These are phyloP conservation scores for Epithemia pelagica DNA, from an alignment of 108 stramenopile genomes.

Conservation along the genomic window DNA sequence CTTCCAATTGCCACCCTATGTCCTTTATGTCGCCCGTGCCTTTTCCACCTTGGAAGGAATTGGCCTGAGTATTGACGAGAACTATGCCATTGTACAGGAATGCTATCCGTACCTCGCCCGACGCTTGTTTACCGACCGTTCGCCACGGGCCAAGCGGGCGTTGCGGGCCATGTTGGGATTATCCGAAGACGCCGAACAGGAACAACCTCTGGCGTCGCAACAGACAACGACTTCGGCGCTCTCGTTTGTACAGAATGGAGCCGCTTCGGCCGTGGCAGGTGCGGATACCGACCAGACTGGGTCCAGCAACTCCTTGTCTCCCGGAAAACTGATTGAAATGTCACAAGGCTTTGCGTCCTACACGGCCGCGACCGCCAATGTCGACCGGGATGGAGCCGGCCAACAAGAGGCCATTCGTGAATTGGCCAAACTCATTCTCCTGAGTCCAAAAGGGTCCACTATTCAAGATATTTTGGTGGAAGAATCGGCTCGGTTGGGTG, in stretches of 20 bases:
- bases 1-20: constrained; percentile 53
- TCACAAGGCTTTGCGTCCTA: constrained; percentile 78
- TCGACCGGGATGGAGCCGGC: constrained; percentile 57
- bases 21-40: constrained; percentile 56
- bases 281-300: not conserved
- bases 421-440: constrained; percentile 49
- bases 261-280: not conserved
- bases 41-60: constrained; percentile 76
- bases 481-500: constrained; percentile 63
- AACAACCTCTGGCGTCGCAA: not conserved
- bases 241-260: constrained; percentile 35
- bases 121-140: constrained; percentile 47
- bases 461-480: constrained; percentile 70
- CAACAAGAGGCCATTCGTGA: constrained; percentile 54
- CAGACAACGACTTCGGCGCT: constrained; percentile 15
- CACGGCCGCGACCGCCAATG: constrained; percentile 67
- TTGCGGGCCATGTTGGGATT: constrained; percentile 74
- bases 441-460: constrained; percentile 59
- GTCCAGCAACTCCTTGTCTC: constrained; percentile 26
- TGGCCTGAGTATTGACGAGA: constrained; percentile 42
- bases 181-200: constrained; percentile 26
- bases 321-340: constrained; percentile 72
- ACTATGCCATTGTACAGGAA: constrained; percentile 40
- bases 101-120: constrained; percentile 67
- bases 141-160: constrained; percentile 44